Base-by-base conservation (phyloP, 352 stramenopile species). In the Pseudoperonospora humuli region DNA sequence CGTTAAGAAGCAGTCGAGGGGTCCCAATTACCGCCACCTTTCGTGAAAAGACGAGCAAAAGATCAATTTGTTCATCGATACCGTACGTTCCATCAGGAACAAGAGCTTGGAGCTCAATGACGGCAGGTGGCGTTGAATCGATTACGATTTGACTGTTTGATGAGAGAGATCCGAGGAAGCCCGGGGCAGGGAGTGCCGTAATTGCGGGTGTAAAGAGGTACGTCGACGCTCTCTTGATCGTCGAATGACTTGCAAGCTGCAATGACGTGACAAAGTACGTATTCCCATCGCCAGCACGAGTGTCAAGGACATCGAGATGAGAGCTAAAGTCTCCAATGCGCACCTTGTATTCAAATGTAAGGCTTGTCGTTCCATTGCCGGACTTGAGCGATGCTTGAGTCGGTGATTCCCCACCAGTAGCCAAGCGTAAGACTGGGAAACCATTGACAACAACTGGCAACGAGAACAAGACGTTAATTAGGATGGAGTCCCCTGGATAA, bases 371-470 rank as follows among this genome's bases (percentile, higher is more conserved):
- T 11, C 37, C 46, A 25, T 82, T 86, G 0, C 77, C 77, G 3
- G 33, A 36, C 2, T 19, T 20, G 3, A 75, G 65, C 1, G 31
- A 29, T 0, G 73, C 70, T 17, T 40, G 36, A 5, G 67, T 54
- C 13, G 45, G 43, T 0, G 20, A 4, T 15, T 32, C 25, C 5
- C 35, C 38, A 2, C 52, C 38, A 3, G 48, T 63, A 3, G 52
- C 57, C 2, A 89, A 25, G 0, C 64, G 21, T 3, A 89, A 15
- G 1, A 65, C 45, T 2, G 77, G 75, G 7, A 52, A 58, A 0
- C 75, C 75, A 45, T 69, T 71, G 9, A 85, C 75, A 0, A 77
- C 28, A 0, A 90, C 78, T 3, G 73, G 75, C 18, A 87, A 36
- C 1, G 78, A 78, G 33, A 90, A 90, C 2, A 58, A 43, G 1